Base-by-base conservation (phyloP, 2,329 filamentous ascomycete species). In the Fusarium nurragi region DNA sequence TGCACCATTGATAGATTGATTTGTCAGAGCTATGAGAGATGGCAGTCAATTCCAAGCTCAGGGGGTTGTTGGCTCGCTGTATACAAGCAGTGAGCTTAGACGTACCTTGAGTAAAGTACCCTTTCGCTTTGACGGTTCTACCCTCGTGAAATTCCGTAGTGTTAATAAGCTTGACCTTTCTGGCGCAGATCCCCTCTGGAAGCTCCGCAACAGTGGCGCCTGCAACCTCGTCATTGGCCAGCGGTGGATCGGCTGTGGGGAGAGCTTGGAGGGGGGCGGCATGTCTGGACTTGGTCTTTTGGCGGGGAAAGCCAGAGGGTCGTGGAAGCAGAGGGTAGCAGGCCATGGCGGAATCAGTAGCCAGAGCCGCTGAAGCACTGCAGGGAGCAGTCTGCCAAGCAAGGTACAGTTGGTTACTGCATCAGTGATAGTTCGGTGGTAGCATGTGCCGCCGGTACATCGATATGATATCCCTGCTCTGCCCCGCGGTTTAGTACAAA, bases 171-270 rank as follows among this genome's bases (percentile, higher is more conserved):
- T 64, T 61, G 56, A 30, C 54, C 46, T 55, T 19, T 61, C 53
- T 49, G 43, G 50, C 40, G 41, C 49, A 36, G 57, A 51, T 59
- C 63, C 52, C 44, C 55, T 50, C 54, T 53, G 23, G 10, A 40
- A 40, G 47, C 45, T 53, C 63, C 46, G 32, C 52, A 38, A 23
- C 13, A 11, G 11, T 26, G 16, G 34, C 50, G 46, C 48, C 26
- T 54, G 54, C 34, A 34, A 30, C 39, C 25, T 22, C 43, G 34
- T 60, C 38, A 71, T 73, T 68, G 70, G 67, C 55, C 64, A 65
- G 50, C 54, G 54, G 57, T 60, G 64, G 66, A 62, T 39, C 47
- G 54, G 48, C 49, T 72, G 68, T 71, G 70, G 70, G 70, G 70
- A 71, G 67, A 55, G 55, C 64, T 71, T 56, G 46, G 51, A 50